These are phyloP conservation scores for Colletotrichum sojae DNA, from an alignment of 2,329 filamentous ascomycete genomes.

Conservation along the genomic window DNA sequence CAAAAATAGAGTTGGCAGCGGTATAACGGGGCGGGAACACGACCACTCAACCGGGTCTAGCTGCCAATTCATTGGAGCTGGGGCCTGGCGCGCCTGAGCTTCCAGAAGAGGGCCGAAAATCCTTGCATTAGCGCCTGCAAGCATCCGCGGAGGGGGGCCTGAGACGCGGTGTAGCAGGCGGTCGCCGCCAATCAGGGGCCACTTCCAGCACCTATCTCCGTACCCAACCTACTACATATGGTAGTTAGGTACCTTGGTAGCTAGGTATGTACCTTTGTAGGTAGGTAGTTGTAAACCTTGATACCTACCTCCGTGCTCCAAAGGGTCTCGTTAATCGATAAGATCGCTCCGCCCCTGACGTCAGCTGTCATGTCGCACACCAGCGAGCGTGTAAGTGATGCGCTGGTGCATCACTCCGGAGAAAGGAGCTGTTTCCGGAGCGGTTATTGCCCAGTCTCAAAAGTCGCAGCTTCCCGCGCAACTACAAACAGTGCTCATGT, in stretches of 20 bases:
- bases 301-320: not conserved
- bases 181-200: slow-evolving; percentile 25
- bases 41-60: slow-evolving; percentile 28
- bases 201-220: not conserved
- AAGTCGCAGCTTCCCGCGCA: slow-evolving; percentile 30
- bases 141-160: slow-evolving; percentile 29
- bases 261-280: too few species aligned
- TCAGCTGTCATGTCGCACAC: not conserved
- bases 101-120: slow-evolving; percentile 39
- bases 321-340: slow-evolving; percentile 31
- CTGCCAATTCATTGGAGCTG: slow-evolving; percentile 1
- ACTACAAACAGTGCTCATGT: slow-evolving; percentile 38
- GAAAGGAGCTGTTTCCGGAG: slow-evolving; percentile 32
- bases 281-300: too few species aligned
- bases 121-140: slow-evolving; percentile 40
- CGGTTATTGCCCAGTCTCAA: not conserved
- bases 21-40: slow-evolving; percentile 13
- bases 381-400: slow-evolving; percentile 16
- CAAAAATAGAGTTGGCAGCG: slow-evolving; percentile 32
- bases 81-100: slow-evolving; percentile 23
- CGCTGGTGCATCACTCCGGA: slow-evolving; percentile 7
- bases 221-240: too few species aligned
- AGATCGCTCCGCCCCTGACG: slow-evolving; percentile 23
- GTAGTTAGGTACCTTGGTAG: too few species aligned
- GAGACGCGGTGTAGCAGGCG: slow-evolving; percentile 14